Base-by-base conservation (phyloP, 1,284 basidiomycete species). In the Cerrena zonata region DNA sequence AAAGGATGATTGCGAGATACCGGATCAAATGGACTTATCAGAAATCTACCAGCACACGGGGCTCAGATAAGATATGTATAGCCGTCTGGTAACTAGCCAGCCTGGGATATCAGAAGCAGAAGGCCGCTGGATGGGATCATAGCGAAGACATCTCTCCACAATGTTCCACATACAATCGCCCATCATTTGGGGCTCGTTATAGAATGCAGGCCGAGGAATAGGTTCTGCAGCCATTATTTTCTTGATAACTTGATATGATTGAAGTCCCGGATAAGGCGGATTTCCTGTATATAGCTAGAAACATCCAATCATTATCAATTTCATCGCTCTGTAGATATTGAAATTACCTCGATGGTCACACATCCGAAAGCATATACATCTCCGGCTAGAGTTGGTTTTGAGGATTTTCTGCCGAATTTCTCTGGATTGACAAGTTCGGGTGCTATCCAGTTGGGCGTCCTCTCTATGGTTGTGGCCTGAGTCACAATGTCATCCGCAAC, bases 361-460 rank as follows among this genome's bases (percentile, higher is more conserved):
- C 48, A 49, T 7, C 38, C 48, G n/a, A 43, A 49, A 15, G 48
- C 38, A 24, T 49, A 49, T 10, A 44, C 26, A 24, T 49, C 48
- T n/a, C 39, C 27, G n/a, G 41, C 40, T 12, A 40, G 27, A 3
- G 48, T 49, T 13, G 48, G 41, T 11, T 40, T 11, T 11, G 46
- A 48, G 15, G 50, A 36, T 18, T 38, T 7, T 3, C 22, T 3
- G 2, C 39, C 39, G 23, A 37, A 52, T 36, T 39, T 5, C 19
- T 52, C 50, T 5, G 50, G 50, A 34, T 22, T 18, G 11, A 52
- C 30, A 10, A 52, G 24, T 27, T 52, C 50, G 4, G 50, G 50
- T n/a, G 50, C 50, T 18, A 52, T 45, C 45, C 46, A 52, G 12
- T n/a, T 18, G 15, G 22, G n/a, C 7, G 12, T 38, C 12, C 48